Conservation (phyloP, 2,329 filamentous ascomycete genomes). For the Fusarium secorum region DNA sequence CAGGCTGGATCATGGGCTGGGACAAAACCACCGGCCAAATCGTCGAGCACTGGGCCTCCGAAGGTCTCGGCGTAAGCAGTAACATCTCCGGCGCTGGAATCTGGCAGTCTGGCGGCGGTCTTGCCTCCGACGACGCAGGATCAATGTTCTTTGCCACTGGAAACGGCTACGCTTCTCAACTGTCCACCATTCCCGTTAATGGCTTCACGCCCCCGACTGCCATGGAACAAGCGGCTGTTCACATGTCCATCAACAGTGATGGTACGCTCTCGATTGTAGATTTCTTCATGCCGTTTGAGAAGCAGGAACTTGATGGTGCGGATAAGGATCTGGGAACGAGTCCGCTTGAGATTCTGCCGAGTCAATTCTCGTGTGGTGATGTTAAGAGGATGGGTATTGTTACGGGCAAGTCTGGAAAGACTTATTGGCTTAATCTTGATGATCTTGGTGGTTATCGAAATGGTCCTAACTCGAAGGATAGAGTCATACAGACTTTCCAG, state of each 20-base stretch:
- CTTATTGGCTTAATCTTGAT: conserved; percentile 54
- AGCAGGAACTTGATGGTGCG: conserved; percentile 57
- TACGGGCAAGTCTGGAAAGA: conserved; percentile 60
- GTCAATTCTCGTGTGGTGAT: conserved; percentile 53
- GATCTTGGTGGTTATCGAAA: conserved; percentile 53
- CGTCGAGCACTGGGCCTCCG: conserved; percentile 52
- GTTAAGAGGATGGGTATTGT: conserved; percentile 58
- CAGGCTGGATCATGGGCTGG: conserved; percentile 60
- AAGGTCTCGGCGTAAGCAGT: conserved; percentile 50
- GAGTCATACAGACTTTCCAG: conserved; percentile 55
- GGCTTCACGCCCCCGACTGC: conserved; percentile 51
- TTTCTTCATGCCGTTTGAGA: conserved; percentile 64
- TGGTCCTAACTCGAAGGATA: conserved; percentile 48
- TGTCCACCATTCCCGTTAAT: conserved; percentile 49
- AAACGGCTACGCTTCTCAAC: conserved; percentile 53
- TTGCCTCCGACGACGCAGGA: conserved; percentile 50
- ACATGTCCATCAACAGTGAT: conserved; percentile 51
- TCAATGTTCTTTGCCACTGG: conserved; percentile 52
- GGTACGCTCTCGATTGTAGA: conserved; percentile 57
- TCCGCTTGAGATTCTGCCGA: conserved; percentile 53
- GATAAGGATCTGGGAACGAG: conserved; percentile 60
- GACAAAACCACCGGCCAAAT: conserved; percentile 52
- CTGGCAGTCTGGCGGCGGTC: conserved; percentile 52
- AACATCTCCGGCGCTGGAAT: conserved; percentile 54
- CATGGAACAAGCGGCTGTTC: conserved; percentile 56